Conservation (phyloP, 768 basidiomycete genomes). For the Tylopilus balloui region DNA sequence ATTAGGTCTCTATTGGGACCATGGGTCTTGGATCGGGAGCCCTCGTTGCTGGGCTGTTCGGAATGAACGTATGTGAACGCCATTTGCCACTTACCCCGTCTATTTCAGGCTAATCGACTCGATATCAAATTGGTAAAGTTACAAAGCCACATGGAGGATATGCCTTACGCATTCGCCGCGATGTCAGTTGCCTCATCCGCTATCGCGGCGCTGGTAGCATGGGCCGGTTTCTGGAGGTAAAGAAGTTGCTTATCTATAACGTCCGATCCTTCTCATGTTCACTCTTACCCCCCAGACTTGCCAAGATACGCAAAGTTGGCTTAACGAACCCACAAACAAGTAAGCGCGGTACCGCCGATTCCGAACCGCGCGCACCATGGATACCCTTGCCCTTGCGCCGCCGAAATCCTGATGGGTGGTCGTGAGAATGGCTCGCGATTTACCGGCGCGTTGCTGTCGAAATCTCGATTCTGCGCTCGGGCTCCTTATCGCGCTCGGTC, state of each 20-base stretch:
- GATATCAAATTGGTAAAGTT: constrained; percentile 45
- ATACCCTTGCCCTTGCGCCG: constrained; percentile 40
- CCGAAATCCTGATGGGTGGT: constrained; percentile 39
- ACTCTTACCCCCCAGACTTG: constrained; percentile 30
- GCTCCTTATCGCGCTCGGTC: constrained; percentile 12
- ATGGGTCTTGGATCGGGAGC: constrained; percentile 91
- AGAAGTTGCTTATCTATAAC: constrained; percentile 10
- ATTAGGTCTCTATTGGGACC: constrained; percentile 86
- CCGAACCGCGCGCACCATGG: constrained; percentile 26
- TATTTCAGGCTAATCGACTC: constrained; percentile 20
- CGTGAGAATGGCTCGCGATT: constrained; percentile 22
- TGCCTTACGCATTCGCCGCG: constrained; percentile 68
- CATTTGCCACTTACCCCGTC: constrained; percentile 11
- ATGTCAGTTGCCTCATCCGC: constrained; percentile 58
- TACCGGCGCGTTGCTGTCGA: constrained; percentile 2
- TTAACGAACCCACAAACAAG: constrained; percentile 30
- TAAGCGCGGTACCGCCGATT: constrained; percentile 9
- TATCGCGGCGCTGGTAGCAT: constrained; percentile 58
- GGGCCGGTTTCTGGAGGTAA: constrained; percentile 61
- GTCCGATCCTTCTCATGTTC: constrained; percentile 11
- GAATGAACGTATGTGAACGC: constrained; percentile 83
- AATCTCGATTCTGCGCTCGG: background rate
- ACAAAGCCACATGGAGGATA: constrained; percentile 65
- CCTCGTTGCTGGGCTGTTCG: constrained; percentile 85
- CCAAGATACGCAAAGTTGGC: constrained; percentile 44